These are phyloP conservation scores for Sporobolomyces roseus DNA, from an alignment of 768 basidiomycete genomes.

Conservation along the genomic window DNA sequence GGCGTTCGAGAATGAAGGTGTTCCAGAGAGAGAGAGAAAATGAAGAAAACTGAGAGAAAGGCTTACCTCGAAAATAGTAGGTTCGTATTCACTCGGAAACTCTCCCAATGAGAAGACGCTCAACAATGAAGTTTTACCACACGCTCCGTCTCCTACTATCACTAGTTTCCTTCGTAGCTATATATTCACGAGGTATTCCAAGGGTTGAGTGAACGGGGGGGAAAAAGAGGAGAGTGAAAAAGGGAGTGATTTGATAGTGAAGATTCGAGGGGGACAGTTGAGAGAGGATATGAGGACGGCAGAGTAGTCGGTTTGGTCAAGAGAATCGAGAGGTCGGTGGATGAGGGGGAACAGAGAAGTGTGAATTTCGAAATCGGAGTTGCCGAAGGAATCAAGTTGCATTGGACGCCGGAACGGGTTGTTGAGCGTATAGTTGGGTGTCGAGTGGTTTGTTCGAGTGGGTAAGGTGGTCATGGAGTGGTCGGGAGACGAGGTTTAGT, in stretches of 20 bases:
- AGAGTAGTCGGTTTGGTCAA: not conserved
- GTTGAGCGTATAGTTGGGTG: no score
- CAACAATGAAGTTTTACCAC: slow-evolving; percentile 88
- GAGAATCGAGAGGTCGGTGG: not conserved
- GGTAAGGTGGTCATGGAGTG: no score
- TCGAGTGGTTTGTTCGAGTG: no score
- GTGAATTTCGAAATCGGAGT: no score
- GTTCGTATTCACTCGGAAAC: slow-evolving; percentile 87
- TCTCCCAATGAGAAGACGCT: slow-evolving; percentile 90
- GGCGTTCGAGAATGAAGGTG: not conserved
- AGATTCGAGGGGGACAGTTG: no score
- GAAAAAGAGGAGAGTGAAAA: not conserved
- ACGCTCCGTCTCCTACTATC: slow-evolving; percentile 97
- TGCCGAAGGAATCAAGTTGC: no score
- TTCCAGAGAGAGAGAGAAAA: not conserved
- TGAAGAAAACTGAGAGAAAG: not conserved
- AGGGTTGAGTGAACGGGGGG: not conserved
- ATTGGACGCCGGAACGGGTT: no score
- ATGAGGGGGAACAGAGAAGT: not conserved
- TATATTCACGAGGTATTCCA: not conserved
- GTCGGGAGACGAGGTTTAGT: no score
- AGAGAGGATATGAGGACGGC: not conserved
- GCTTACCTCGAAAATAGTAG: slow-evolving; percentile 45
- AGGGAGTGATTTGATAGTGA: not conserved
- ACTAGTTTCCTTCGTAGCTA: slow-evolving; percentile 92